Evolutionary conservation across 768 basidiomycete genomes (phyloP).

Genomic region (Lactarius psammicola): DNA sequence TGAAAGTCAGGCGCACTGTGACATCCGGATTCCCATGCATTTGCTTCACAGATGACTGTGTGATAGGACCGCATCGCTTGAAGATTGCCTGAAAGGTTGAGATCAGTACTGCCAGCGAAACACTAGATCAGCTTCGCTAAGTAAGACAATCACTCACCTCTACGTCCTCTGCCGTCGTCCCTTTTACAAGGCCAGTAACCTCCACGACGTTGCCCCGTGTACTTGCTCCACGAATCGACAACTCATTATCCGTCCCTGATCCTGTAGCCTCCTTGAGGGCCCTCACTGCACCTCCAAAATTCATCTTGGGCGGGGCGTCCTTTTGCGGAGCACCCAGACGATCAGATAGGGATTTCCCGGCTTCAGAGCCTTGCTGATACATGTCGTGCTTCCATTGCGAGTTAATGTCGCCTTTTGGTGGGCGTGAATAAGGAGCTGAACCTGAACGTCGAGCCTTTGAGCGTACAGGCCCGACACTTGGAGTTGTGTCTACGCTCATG

Average conservation of each 20-base stretch:
- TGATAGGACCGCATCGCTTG: conserved; percentile 29
- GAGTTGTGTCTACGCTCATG: conserved; percentile 25
- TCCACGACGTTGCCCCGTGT: conserved; percentile 29
- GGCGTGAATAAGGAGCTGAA: conserved; percentile 28
- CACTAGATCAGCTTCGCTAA: not conserved
- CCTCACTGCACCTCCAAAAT: conserved; percentile 26
- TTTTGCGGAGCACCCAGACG: conserved; percentile 18
- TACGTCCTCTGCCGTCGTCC: conserved; percentile 30
- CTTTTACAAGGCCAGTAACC: conserved; percentile 29
- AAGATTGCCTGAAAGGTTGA: conserved; percentile 25
- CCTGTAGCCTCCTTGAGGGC: conserved; percentile 29
- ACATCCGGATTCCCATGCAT: conserved; percentile 20
- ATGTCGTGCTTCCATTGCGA: conserved; percentile 28
- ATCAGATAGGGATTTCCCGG: conserved; percentile 23
- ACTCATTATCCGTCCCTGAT: conserved; percentile 6
- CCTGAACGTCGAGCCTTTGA: conserved; percentile 24
- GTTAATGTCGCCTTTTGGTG: conserved; percentile 29
- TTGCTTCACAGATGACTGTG: conserved; percentile 26
- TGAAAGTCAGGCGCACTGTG: conserved; percentile 30
- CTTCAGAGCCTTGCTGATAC: conserved; percentile 18
- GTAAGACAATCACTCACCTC: conserved; percentile 16
- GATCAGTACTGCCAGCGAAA: conserved; percentile 1
- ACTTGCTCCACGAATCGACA: conserved; percentile 30
- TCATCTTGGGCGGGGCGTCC: conserved; percentile 26
- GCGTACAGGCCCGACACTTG: conserved; percentile 26